Percentiles rank a stretch among this genome's conserved stretches.
Conservation (phyloP, 2,329 filamentous ascomycete species). For the Paramyrothecium roridum region DNA sequence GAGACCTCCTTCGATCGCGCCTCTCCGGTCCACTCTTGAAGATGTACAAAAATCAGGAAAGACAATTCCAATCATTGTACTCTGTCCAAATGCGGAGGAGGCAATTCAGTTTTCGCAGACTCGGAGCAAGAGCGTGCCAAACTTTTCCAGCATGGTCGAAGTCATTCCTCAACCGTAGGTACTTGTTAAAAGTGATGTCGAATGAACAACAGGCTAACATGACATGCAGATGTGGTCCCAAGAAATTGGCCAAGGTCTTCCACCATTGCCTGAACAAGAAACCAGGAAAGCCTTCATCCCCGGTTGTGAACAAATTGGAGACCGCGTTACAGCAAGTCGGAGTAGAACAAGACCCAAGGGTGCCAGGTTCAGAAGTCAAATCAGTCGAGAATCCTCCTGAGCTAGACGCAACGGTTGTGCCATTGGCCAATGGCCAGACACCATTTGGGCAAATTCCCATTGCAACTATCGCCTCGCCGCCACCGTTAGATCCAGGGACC, state of each 20-base stretch:
- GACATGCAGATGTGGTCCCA: slow-evolving; percentile 17
- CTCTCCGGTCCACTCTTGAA: slow-evolving; percentile 10
- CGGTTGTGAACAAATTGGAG: too few species aligned
- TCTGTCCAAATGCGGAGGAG: slow-evolving; percentile 24
- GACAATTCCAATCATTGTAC: slow-evolving; percentile 19
- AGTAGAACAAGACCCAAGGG: background rate
- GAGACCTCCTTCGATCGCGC: slow-evolving; percentile 16
- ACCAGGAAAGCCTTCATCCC: too few species aligned
- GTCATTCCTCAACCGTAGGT: slow-evolving; percentile 27
- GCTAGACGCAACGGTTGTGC: too few species aligned
- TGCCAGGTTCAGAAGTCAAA: background rate
- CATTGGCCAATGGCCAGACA: background rate
- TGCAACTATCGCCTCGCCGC: background rate
- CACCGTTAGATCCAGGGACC: slow-evolving; percentile 2
- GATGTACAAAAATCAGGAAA: background rate
- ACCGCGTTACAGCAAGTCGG: too few species aligned
- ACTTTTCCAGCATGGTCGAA: slow-evolving; percentile 22
- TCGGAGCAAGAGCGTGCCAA: slow-evolving; percentile 14
- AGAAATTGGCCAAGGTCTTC: slow-evolving; percentile 25
- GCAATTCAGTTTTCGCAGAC: slow-evolving; percentile 18
- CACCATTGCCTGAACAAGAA: slow-evolving; percentile 13
- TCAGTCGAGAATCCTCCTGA: too few species aligned
- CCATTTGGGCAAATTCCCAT: background rate
- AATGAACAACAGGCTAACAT: background rate
- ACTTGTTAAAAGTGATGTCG: background rate